These are phyloP conservation scores for Dendrobium officinale DNA, from an alignment of 106 monocot species.

Conservation along the genomic window DNA sequence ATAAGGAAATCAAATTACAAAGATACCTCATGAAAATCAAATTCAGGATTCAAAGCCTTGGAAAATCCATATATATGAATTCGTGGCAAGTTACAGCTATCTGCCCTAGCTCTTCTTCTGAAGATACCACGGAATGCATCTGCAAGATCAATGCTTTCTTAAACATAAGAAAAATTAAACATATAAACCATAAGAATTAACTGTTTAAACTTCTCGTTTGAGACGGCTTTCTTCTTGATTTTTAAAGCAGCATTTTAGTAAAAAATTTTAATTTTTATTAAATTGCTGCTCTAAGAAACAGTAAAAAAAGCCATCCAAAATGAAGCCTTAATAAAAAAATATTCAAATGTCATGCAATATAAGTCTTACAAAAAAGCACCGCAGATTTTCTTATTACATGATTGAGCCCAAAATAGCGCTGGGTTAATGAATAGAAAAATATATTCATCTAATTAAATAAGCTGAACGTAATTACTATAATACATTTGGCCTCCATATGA, in stretches of 20 bases:
- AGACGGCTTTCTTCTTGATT: too few relatives aligned
- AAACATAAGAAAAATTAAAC: background rate
- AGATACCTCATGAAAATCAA: conserved; percentile 44
- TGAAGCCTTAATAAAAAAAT: background rate
- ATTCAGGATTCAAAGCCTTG: conserved; percentile 78
- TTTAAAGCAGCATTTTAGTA: too few relatives aligned
- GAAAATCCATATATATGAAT: conserved; percentile 97
- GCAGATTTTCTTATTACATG: background rate
- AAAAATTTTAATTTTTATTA: too few relatives aligned
- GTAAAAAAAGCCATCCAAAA: too few relatives aligned
- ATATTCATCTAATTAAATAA: background rate
- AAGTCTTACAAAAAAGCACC: background rate
- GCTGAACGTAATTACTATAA: background rate
- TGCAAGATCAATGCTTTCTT: conserved; percentile 11
- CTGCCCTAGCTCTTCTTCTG: conserved; percentile 10
- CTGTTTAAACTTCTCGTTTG: too few relatives aligned
- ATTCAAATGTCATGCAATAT: background rate
- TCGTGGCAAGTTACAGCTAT: conserved; percentile 34
- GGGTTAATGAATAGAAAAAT: background rate
- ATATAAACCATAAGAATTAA: background rate
- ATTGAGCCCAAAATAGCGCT: background rate
- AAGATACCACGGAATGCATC: conserved; percentile 74
- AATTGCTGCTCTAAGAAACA: too few relatives aligned
- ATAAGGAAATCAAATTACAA: background rate
- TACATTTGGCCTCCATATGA: background rate